Conservation (phyloP, 2,329 filamentous ascomycete species). For the Magnaporthiopsis incrustans region DNA sequence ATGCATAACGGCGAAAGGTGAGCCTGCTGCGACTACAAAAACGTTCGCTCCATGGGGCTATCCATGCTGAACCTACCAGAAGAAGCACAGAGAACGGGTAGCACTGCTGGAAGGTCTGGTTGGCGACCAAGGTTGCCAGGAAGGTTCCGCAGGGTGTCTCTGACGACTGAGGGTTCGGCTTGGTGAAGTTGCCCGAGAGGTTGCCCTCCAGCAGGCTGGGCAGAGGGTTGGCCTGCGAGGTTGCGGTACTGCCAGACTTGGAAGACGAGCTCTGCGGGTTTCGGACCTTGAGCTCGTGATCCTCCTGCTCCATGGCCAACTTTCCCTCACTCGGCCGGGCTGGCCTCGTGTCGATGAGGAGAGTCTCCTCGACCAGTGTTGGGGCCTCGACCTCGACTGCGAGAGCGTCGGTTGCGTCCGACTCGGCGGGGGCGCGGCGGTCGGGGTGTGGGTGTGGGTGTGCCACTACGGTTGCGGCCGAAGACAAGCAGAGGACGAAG, state of each 20-base stretch:
- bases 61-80: constrained; percentile 43
- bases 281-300: constrained; percentile 15
- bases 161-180: constrained; percentile 13
- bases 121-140: constrained; percentile 57
- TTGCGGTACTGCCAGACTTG: constrained; percentile 10
- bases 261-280: constrained; percentile 10
- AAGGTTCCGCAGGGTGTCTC: constrained; percentile 55
- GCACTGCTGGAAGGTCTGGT: constrained; percentile 63
- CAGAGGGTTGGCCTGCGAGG: constrained; percentile 29
- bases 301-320: constrained; percentile 26
- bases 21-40: background rate
- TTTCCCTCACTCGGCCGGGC: constrained; percentile 20
- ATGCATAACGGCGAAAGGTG: background rate
- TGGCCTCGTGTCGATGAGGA: constrained; percentile 17
- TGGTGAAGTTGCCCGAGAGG: constrained; percentile 54
- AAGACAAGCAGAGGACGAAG: constrained; percentile 17
- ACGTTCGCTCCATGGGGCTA: background rate
- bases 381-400: constrained; percentile 15
- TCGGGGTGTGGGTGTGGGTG: constrained; percentile 10
- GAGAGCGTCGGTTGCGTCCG: constrained; percentile 6
- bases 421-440: constrained; percentile 16
- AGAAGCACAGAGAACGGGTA: constrained; percentile 80
- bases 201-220: constrained; percentile 62
- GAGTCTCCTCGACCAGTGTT: constrained; percentile 27
- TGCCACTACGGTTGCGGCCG: constrained; percentile 15